A percentile compares a stretch with the other conserved stretches of the same genome.
These are phyloP conservation scores for Pseudoturritis turrita DNA, from an alignment of 345 rosid genomes.

Conservation along the genomic window DNA sequence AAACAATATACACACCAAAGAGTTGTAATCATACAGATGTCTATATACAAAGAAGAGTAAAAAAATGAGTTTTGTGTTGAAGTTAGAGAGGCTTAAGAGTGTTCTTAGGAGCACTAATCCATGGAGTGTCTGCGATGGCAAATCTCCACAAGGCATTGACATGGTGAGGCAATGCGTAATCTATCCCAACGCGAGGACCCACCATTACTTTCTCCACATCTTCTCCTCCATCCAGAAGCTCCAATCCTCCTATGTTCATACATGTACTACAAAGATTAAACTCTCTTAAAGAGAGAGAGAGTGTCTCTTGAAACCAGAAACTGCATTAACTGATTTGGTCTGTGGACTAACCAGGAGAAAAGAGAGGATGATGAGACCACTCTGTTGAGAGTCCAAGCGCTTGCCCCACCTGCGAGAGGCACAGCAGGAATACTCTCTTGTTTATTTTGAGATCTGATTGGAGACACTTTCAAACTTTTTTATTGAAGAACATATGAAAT, in stretches of 20 bases:
- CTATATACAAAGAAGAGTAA: background rate
- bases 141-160: conserved; percentile 87
- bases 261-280: background rate
- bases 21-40: background rate
- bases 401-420: conserved; percentile 65
- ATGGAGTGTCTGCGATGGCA: conserved; percentile 71
- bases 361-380: conserved; percentile 89
- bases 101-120: conserved; percentile 95
- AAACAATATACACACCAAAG: background rate
- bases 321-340: background rate
- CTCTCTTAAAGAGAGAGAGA: background rate
- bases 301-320: background rate
- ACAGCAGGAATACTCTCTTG: background rate
- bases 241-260: conserved; percentile 66
- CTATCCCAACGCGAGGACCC: conserved; percentile 94
- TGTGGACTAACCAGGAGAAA: conserved; percentile 55
- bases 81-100: conserved; percentile 52
- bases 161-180: conserved; percentile 77
- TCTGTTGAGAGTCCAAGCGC: conserved; percentile 86
- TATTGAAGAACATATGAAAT: background rate
- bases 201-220: conserved; percentile 59
- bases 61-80: background rate
- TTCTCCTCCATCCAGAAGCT: conserved; percentile 73
- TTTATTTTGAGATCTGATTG: background rate
- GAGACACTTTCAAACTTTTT: background rate